Percentiles rank a stretch among this genome's conserved stretches.
These are phyloP conservation scores for Pleurotus citrinopileatus DNA, from an alignment of 768 basidiomycete genomes.

Conservation along the genomic window DNA sequence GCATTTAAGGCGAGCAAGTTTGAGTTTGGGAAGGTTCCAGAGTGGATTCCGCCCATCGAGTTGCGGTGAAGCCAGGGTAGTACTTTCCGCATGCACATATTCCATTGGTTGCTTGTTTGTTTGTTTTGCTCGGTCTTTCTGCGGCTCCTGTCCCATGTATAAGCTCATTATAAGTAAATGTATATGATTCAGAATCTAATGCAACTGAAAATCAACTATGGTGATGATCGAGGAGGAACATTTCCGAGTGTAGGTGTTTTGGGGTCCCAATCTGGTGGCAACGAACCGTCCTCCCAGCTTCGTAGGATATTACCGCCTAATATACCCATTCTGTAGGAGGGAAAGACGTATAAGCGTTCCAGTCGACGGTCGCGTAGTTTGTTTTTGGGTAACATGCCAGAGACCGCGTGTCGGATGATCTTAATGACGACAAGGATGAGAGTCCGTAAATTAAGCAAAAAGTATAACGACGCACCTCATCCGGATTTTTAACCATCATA, in stretches of 20 bases:
- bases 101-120: too few species aligned
- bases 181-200: background rate
- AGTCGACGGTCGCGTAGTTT: slow-evolving; percentile 87
- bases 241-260: slow-evolving; percentile 5
- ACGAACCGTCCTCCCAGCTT: slow-evolving; percentile 81
- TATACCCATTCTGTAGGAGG: slow-evolving; percentile 73
- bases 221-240: background rate
- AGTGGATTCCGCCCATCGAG: slow-evolving; percentile 69
- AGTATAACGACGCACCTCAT: slow-evolving; percentile 63
- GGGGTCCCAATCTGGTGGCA: slow-evolving; percentile 26
- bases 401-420: slow-evolving; percentile 95
- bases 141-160: background rate
- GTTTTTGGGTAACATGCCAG: slow-evolving; percentile 99
- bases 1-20: slow-evolving; percentile 59
- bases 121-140: too few species aligned
- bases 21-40: slow-evolving; percentile 67
- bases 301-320: slow-evolving; percentile 74
- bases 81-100: too few species aligned
- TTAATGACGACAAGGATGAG: slow-evolving; percentile 25
- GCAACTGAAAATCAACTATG: background rate
- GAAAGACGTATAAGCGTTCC: slow-evolving; percentile 86
- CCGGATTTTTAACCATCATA: slow-evolving; percentile 84
- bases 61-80: slow-evolving; percentile 42
- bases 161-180: background rate
- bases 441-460: background rate